Evolutionary conservation across 2,329 filamentous ascomycete species (phyloP), one percentile per base, ranked within the genome.

Genomic region (Dactylonectria macrodidyma): DNA sequence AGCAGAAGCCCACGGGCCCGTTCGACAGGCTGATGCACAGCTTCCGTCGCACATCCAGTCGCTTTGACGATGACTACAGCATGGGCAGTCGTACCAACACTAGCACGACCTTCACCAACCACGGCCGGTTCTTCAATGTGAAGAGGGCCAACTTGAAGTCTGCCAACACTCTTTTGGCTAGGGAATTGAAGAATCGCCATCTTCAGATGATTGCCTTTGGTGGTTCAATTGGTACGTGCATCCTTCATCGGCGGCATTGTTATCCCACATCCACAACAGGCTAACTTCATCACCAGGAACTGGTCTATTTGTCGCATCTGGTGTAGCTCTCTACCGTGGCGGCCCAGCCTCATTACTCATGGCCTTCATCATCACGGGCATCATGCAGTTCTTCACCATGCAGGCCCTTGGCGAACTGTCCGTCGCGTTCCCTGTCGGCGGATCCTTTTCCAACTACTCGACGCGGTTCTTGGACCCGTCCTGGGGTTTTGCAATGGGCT

Each of bases 321-420:
- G 93, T 54, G 85, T 84, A 64, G 90, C 93, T 6, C 84, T 96
- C 63, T 85, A 88, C 52, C 84, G 85, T 12, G 94, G 93, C 70
- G 94, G 94, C 2, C 94, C 94, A 2, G 94, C 91, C 0, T 92
- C 93, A 0, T 78, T 97, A 7, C 81, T 97, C 22, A 87, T 97
- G 59, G 92, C 92, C 9, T 97, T 94, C 76, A 79, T 84, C 65
- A 87, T 96, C 65, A 91, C 97, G 71, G 95, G 95, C 34, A 81
- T 89, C 76, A 97, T 98, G 94, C 83, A 98, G 70, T 97, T 94
- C 81, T 95, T 92, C 78, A 97, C 94, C 0, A 92, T 97, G 52
- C 95, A 98, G 76, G 94, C 95, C 0, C 85, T 98, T 16, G 95
- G 95, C 65, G 95, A 98, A 80, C 89, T 98, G 81, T 93, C 94